These are phyloP conservation scores for Pseudocercospora vitis DNA, from an alignment of 2,329 filamentous ascomycete genomes.

Conservation along the genomic window DNA sequence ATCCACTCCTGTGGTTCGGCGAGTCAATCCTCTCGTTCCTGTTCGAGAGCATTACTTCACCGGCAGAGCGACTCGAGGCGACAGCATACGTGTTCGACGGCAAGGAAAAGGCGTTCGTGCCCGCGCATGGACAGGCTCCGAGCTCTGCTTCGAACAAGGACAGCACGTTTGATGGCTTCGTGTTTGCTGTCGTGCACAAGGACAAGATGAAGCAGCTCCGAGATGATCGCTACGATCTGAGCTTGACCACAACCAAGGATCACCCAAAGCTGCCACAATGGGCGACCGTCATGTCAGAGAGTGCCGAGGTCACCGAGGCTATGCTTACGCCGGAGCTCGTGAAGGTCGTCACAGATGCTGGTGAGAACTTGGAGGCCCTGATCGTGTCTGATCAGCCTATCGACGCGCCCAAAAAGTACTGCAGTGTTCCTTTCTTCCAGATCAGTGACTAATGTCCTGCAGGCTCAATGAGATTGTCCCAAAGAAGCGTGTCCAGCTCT, in stretches of 20 bases:
- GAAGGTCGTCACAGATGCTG: conserved; percentile 73
- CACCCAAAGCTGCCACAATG: conserved; percentile 83
- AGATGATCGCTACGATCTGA: conserved; percentile 91
- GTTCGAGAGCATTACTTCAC: conserved; percentile 70
- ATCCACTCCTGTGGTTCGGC: conserved; percentile 66
- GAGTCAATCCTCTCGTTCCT: conserved; percentile 74
- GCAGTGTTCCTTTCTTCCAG: conserved; percentile 37
- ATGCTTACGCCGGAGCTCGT: conserved; percentile 86
- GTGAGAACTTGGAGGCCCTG: conserved; percentile 79
- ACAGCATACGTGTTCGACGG: conserved; percentile 88
- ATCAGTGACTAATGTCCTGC: conserved; percentile 14
- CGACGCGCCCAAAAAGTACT: conserved; percentile 83
- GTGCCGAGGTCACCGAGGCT: conserved; percentile 85
- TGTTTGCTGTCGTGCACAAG: conserved; percentile 96
- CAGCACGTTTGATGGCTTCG: conserved; percentile 80
- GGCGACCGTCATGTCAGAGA: conserved; percentile 95
- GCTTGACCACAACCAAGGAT: conserved; percentile 90
- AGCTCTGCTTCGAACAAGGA: conserved; percentile 54
- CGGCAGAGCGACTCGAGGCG: conserved; percentile 73
- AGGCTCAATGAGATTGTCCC: conserved; percentile 81
- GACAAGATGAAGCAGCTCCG: conserved; percentile 84
- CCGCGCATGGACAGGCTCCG: conserved; percentile 50
- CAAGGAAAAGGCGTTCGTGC: conserved; percentile 77
- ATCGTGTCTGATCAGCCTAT: conserved; percentile 86
- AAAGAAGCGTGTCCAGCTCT: conserved; percentile 83